A percentile compares a stretch with the other conserved stretches of the same genome.
Conservation (phyloP, 164 flowering plant genomes). For the Cinnamomum micranthum region DNA sequence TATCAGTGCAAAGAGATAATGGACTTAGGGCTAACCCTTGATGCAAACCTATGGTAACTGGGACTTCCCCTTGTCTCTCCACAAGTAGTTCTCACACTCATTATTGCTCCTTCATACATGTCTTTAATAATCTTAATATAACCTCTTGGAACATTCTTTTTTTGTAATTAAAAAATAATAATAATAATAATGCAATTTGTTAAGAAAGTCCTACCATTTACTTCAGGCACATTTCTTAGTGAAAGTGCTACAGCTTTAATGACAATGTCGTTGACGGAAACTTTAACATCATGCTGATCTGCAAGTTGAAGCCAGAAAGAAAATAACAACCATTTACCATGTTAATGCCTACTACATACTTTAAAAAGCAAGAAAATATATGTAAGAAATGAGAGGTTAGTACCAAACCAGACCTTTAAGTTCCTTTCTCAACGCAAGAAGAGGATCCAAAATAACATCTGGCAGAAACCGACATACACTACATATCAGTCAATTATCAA, state of each 20-base stretch:
- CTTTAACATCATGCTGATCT: constrained; percentile 81
- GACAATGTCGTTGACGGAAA: constrained; percentile 94
- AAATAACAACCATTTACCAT: constrained; percentile 3
- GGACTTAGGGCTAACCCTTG: no score
- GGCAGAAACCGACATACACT: constrained; percentile 22
- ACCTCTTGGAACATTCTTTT: no score
- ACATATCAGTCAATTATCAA: constrained; percentile 7
- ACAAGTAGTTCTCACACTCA: no score
- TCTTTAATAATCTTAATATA: no score
- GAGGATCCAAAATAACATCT: constrained; percentile 95
- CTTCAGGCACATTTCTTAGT: constrained; percentile 75
- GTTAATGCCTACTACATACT: neutral
- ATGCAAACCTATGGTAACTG: no score
- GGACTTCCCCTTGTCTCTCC: no score
- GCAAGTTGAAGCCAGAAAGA: constrained; percentile 26
- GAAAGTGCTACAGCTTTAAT: constrained; percentile 95
- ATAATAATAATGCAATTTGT: neutral
- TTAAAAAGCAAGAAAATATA: neutral
- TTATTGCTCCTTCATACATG: no score
- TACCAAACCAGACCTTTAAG: constrained; percentile 58
- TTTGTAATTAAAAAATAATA: no score
- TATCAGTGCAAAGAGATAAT: no score
- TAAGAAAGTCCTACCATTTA: constrained; percentile 61
- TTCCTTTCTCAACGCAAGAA: constrained; percentile 83
- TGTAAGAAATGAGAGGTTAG: neutral